Base-by-base conservation (phyloP, 345 rosid species). In the Anacardium occidentale region DNA sequence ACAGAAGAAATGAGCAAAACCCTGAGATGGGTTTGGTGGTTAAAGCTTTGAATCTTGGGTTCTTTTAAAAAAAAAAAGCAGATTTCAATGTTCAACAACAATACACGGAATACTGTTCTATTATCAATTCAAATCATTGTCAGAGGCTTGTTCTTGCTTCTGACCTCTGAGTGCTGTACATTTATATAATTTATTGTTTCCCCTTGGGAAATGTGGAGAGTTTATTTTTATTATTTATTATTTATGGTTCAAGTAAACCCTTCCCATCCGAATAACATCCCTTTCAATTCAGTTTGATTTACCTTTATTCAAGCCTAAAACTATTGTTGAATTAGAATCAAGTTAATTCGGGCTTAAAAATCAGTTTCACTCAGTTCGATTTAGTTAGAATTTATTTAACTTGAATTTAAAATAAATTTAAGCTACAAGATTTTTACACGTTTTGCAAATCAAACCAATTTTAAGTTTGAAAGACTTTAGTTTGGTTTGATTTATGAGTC, bases 181-280 rank as follows among this genome's bases (percentile, higher is more conserved):
- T 69, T 62, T 63, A 29, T 29, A 29, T 29, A 29, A 29, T 29
- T 29, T 29, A 53, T 57, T 71, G n/a, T 51, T 15, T 62, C 64
- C 60, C 66, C 62, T 78, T 64, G 83, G 84, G 79, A 74, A 74
- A 74, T 74, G 87, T 76, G 79, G 56, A 29, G 40, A 21, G 59
- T 62, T 48, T 65, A 56, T 32, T 65, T 12, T 7, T 65, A 56
- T 32, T 65, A 7, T 7, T 29, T 57, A 18, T 66, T 8, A 37
- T 37, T 37, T 37, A 37, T 37, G 70, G n/a, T 42, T 64, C 53
- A 52, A 62, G 7, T 37, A 5, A 32, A 68, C 11, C 50, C 50
- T 53, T 29, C 32, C n/a, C n/a, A n/a, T n/a, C n/a, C n/a, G n/a
- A n/a, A n/a, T n/a, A n/a, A n/a, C n/a, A n/a, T n/a, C n/a, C n/a